Base-by-base conservation (phyloP, 83 land plant species). In the Diphasiastrum complanatum region DNA sequence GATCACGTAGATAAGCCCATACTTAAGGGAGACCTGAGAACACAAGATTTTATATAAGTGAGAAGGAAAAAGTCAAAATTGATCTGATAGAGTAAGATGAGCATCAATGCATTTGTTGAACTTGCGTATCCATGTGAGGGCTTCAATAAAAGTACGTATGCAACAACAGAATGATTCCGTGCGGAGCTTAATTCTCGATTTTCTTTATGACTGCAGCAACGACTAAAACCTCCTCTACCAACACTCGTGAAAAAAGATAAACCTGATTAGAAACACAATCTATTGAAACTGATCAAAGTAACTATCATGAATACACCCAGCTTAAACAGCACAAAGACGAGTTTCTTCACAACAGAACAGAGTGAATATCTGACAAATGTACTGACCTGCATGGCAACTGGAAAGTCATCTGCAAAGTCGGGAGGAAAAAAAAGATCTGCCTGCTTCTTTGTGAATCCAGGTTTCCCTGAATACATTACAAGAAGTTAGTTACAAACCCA, bases 371-470 rank as follows among this genome's bases (percentile, higher is more conserved):
- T 40, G 16, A 8, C 12, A 40, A 16, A 8, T 16, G 3, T 1
- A 66, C 34, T 30, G 52, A 92, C 98, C 95, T 93, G 98, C 95
- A 93, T 93, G 28, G 98, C 67, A 11, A 93, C 96, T 2, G 98
- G 98, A 47, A 93, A 93, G 47, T 93, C 98, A 71, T 93, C 98
- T 26, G 86, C 86, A 77, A 93, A 93, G 72, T 93, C 96, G n/a
- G 96, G 98, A 23, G 96, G 98, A 32, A 93, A 93, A 64, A 93
- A 93, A 1, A 93, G 81, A 75, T 93, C 98, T 47, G 98, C 98
- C 69, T 85, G 88, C 59, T 87, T 91, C 81, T 91, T 91, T 30
- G 83, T 43, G 45, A 91, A 91, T 4, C 81, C 80, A 14, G 87
- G 86, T 54, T 85, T 91, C 5, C 97, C 97, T 91, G 84, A 14